Conservation (phyloP, 495 filamentous ascomycete species). For the Neurospora cerealis region DNA sequence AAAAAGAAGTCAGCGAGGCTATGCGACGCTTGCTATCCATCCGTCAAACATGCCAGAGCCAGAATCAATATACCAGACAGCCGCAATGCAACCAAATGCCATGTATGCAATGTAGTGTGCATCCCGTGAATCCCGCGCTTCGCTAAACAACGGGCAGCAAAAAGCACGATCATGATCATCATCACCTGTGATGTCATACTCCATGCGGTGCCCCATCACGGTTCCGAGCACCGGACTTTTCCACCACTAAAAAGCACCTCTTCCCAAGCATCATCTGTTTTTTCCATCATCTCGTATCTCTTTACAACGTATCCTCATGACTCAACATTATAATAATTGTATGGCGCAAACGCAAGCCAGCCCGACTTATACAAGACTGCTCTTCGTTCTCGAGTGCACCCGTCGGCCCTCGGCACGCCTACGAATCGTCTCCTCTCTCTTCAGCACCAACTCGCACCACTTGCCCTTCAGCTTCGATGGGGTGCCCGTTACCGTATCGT, state of each 20-base stretch:
- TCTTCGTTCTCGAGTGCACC: constrained; percentile 45
- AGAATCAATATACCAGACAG: not conserved
- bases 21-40: not conserved
- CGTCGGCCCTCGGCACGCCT: constrained; percentile 25
- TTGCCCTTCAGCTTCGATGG: constrained; percentile 35
- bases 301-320: not conserved
- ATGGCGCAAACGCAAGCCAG: not conserved
- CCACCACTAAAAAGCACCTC: not conserved
- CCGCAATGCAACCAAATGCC: not conserved
- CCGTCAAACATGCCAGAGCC: not conserved
- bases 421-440: constrained; percentile 37
- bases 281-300: not conserved
- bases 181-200: not conserved
- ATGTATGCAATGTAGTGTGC: not conserved
- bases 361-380: constrained; percentile 33
- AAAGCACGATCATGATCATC: not conserved
- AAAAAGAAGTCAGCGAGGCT: not conserved
- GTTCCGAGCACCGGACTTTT: not conserved
- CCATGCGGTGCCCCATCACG: not conserved
- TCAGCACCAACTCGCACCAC: constrained; percentile 85
- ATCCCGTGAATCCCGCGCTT: not conserved
- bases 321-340: not conserved
- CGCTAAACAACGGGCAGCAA: not conserved
- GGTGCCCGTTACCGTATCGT: constrained; percentile 37
- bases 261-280: not conserved